These are phyloP conservation scores for Russula foetens DNA, from an alignment of 768 basidiomycete species.

Conservation along the genomic window DNA sequence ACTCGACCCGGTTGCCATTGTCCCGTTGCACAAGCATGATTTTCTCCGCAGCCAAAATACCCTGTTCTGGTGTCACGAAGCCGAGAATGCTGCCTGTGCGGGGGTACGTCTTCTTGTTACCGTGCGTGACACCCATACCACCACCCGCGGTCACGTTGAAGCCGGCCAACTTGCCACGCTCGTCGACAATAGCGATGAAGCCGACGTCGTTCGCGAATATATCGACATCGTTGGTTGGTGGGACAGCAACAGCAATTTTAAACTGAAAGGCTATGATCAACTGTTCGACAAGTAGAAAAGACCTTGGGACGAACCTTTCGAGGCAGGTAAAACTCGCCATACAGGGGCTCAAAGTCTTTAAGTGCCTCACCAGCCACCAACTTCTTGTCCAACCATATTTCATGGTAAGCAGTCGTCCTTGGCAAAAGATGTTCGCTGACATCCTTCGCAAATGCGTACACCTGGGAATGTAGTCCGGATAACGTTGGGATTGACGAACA, in stretches of 20 bases:
- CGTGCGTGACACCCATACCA: conserved; percentile 99
- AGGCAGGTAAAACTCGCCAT: conserved; percentile 95
- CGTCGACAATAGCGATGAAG: conserved; percentile 86
- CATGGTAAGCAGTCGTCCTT: conserved; percentile 89
- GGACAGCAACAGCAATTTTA: conserved; percentile 95
- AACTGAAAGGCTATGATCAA: conserved; percentile 46
- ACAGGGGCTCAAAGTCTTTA: conserved; percentile 94
- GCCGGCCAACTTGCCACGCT: conserved; percentile 69
- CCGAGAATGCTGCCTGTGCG: conserved; percentile 82
- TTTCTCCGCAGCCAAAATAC: conserved; percentile 79
- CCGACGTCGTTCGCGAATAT: conserved; percentile 94
- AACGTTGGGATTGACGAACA: conserved; percentile 86
- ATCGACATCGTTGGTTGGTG: conserved; percentile 94
- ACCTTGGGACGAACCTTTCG: conserved; percentile 56
- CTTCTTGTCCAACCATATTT: conserved; percentile 99
- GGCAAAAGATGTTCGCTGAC: conserved; percentile 86
- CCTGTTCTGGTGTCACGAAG: conserved; percentile 87
- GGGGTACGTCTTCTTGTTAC: conserved; percentile 98
- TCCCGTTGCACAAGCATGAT: conserved; percentile 93
- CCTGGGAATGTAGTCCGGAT: conserved; percentile 78
- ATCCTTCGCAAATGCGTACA: conserved; percentile 74
- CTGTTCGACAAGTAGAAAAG: neutral
- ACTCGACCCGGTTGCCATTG: conserved; percentile 93
- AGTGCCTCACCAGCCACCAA: conserved; percentile 88
- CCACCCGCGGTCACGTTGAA: conserved; percentile 95